Evolutionary conservation across 331 rosid genomes (phyloP).

Genomic region (Acacia pycnantha): DNA sequence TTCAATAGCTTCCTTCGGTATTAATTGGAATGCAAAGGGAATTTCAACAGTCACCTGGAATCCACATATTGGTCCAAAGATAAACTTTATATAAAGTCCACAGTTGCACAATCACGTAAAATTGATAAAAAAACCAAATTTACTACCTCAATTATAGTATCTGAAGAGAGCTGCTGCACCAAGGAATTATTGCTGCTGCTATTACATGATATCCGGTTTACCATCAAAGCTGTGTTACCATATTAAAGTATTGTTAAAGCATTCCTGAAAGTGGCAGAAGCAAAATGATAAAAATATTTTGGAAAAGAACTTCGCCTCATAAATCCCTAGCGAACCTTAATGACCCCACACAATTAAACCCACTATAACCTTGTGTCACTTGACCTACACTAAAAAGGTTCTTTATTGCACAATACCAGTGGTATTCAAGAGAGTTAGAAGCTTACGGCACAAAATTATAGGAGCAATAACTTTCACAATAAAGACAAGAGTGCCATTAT

Average conservation of each 20-base stretch:
- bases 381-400: not conserved
- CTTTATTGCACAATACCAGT: not conserved
- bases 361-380: not conserved
- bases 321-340: not conserved
- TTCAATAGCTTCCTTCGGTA: conserved; percentile 86
- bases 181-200: conserved; percentile 40
- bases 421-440: not conserved
- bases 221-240: conserved; percentile 96
- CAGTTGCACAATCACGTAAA: conserved; percentile 1
- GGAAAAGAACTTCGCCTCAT: not conserved
- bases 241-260: conserved; percentile 77
- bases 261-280: conserved; percentile 64
- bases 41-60: conserved; percentile 80
- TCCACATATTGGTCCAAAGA: conserved; percentile 32
- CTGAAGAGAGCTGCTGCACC: conserved; percentile 70
- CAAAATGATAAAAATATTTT: conserved; percentile 28
- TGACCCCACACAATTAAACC: not conserved
- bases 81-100: not conserved
- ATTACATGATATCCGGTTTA: conserved; percentile 80
- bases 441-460: not conserved
- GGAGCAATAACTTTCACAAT: not conserved
- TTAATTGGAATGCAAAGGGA: conserved; percentile 73
- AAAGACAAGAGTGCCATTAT: not conserved
- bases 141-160: conserved; percentile 81
- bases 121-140: conserved; percentile 9